Evolutionary conservation across 176 grass and related monocot species (phyloP).

Genomic region (Rhynchospora breviuscula): DNA sequence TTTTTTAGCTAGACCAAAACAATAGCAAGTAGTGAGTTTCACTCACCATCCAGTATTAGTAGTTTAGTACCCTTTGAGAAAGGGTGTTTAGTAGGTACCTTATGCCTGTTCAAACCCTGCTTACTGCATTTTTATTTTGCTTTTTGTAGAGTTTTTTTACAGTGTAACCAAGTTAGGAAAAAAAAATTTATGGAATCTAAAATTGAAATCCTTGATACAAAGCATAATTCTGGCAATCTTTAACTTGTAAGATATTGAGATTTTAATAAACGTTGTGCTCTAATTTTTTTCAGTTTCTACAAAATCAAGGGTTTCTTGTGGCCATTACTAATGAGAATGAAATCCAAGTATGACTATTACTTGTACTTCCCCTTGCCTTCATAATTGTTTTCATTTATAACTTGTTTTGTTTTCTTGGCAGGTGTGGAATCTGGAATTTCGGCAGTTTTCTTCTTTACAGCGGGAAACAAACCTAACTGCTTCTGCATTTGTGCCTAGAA

Average conservation of each 20-base stretch:
- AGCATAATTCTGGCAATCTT: background rate
- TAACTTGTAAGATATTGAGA: background rate
- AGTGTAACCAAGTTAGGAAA: background rate
- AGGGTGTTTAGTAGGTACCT: background rate
- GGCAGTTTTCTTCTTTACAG: constrained; percentile 58
- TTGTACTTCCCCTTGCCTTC: constrained; percentile 14
- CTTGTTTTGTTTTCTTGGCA: constrained; percentile 22
- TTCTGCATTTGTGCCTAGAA: constrained; percentile 67
- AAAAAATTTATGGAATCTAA: background rate
- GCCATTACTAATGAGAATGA: constrained; percentile 90
- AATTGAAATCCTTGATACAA: background rate
- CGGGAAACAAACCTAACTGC: constrained; percentile 87
- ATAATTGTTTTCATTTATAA: constrained; percentile 3
- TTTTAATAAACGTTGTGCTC: background rate
- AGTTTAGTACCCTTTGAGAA: background rate
- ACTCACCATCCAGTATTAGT: background rate
- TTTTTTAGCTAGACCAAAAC: background rate
- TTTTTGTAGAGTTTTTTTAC: background rate
- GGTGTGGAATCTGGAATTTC: constrained; percentile 96
- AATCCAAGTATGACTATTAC: constrained; percentile 53
- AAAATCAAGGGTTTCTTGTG: constrained; percentile 74
- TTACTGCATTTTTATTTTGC: background rate
- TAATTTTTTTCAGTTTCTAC: constrained; percentile 69
- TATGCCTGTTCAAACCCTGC: background rate
- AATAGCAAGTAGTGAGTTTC: background rate